Base-by-base conservation (phyloP, 176 grass and related monocot species). In the Themeda triandra region DNA sequence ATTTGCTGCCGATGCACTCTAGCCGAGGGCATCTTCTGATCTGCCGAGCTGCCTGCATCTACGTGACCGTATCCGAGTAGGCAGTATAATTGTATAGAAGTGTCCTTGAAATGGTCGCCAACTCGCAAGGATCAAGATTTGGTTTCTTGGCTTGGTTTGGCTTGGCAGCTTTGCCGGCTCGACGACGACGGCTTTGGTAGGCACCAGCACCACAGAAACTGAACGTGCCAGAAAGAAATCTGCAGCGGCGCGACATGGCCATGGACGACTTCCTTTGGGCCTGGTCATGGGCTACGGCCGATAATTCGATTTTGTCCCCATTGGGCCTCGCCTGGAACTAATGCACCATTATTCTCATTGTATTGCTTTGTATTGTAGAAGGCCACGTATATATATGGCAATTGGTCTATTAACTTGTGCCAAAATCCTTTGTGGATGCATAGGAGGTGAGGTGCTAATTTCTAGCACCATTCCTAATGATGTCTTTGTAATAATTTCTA, bases 21-120 rank as follows among this genome's bases (percentile, higher is more conserved):
- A 24, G 70, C 69, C 81, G 81, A 83, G 71, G 82, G 82, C 42
- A 76, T 84, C 71, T 66, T 63, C 35, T 63, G 19, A n/a, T n/a
- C 63, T 33, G n/a, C 25, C 17, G 24, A 14, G 45, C 72, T 31
- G 40, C 10, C 28, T 46, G 58, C 63, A n/a, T 75, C 30, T 17
- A 29, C 13, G 59, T 66, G 58, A 27, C 69, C 69, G 24, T 72
- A 17, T 45, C 39, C 69, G n/a, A 72, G 69, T 30, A 58, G 53
- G 21, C 21, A 54, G 21, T 10, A n/a, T n/a, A n/a, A n/a, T n/a
- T n/a, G n/a, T n/a, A n/a, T n/a, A 56, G n/a, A 56, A 4, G 4
- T 12, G 1, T 24, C 30, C 58, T 75, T 35, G 58, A 71, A 71
- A 83, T 23, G 28, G 71, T 62, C 10, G n/a, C n/a, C 24, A 23